phyloP scores from a whole-genome alignment of 2,329 filamentous ascomycete genomes.

The Pestalotiopsis sp. region DNA sequence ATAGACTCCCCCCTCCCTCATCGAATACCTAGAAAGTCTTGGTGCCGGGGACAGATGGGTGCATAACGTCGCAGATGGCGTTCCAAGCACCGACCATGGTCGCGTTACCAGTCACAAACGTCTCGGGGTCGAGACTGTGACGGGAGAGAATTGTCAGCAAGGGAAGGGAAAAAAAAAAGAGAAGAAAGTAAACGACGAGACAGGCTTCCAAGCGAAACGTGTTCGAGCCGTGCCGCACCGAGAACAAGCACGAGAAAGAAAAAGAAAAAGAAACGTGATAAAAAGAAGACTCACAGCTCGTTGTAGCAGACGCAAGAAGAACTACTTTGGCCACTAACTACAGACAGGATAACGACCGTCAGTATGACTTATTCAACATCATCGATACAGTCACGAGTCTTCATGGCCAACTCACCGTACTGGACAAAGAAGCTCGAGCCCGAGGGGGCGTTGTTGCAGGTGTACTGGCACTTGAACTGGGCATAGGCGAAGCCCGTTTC shows the following conservation, averaged over 20 bases:
- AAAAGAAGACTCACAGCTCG: slow-evolving; percentile 28
- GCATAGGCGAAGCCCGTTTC: slow-evolving; percentile 34
- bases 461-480: slow-evolving; percentile 37
- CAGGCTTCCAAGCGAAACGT: no score
- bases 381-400: not conserved
- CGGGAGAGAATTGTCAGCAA: not conserved
- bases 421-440: slow-evolving; percentile 33
- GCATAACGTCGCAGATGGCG: slow-evolving; percentile 25
- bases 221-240: no score
- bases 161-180: not conserved
- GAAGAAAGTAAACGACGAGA: not conserved
- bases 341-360: not conserved
- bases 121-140: slow-evolving; percentile 27
- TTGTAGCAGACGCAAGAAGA: slow-evolving; percentile 30
- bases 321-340: slow-evolving; percentile 16
- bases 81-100: slow-evolving; percentile 33
- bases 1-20: not conserved
- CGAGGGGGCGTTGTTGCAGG: slow-evolving; percentile 24
- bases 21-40: not conserved
- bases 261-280: not conserved
- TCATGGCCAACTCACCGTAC: slow-evolving; percentile 12
- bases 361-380: not conserved
- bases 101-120: slow-evolving; percentile 27
- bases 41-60: not conserved
- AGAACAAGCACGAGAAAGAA: not conserved